Percentiles rank a stretch among this genome's conserved stretches.
phyloP scores from a whole-genome alignment of 208 protist genomes.

The Strigomonas oncopelti region DNA sequence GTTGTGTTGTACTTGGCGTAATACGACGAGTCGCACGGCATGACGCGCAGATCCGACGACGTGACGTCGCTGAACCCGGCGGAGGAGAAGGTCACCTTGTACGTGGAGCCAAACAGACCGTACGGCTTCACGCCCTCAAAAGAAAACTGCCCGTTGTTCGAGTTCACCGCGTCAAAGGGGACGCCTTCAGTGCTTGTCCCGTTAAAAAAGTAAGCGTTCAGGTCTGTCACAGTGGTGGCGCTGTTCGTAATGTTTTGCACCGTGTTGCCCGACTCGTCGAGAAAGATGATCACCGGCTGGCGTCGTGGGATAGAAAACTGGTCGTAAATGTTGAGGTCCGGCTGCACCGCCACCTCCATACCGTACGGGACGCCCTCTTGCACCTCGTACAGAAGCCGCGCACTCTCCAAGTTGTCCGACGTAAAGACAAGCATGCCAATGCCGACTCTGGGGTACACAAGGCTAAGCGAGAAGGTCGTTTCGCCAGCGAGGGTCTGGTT shows the following conservation, averaged over 20 bases:
- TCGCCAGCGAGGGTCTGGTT: slow-evolving; percentile 28
- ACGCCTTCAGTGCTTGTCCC: background rate
- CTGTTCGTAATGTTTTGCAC: slow-evolving; percentile 9
- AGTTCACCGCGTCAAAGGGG: background rate
- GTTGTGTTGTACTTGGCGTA: slow-evolving; percentile 35
- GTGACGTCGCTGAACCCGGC: slow-evolving; percentile 19
- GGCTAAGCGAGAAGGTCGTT: slow-evolving; percentile 30
- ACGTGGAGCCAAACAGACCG: slow-evolving; percentile 24
- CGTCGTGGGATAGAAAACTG: slow-evolving; percentile 9
- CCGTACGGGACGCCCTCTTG: slow-evolving; percentile 23
- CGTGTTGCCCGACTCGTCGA: slow-evolving; percentile 34
- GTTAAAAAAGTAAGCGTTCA: slow-evolving; percentile 14
- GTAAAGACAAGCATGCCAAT: slow-evolving; percentile 27
- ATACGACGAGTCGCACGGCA: slow-evolving; percentile 25
- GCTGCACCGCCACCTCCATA: slow-evolving; percentile 26
- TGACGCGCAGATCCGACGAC: slow-evolving; percentile 12
- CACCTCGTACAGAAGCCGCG: slow-evolving; percentile 21
- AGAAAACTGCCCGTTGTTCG: slow-evolving; percentile 20
- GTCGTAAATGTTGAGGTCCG: slow-evolving; percentile 19
- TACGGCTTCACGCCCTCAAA: slow-evolving; percentile 21
- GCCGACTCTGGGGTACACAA: slow-evolving; percentile 39
- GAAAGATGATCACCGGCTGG: slow-evolving; percentile 31
- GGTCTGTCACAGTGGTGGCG: background rate
- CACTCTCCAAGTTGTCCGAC: slow-evolving; percentile 7
- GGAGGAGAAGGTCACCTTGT: slow-evolving; percentile 21